Percentiles rank a stretch among this genome's conserved stretches.
Conservation (phyloP, 2,329 filamentous ascomycete species). For the Sclerotinia nivalis region DNA sequence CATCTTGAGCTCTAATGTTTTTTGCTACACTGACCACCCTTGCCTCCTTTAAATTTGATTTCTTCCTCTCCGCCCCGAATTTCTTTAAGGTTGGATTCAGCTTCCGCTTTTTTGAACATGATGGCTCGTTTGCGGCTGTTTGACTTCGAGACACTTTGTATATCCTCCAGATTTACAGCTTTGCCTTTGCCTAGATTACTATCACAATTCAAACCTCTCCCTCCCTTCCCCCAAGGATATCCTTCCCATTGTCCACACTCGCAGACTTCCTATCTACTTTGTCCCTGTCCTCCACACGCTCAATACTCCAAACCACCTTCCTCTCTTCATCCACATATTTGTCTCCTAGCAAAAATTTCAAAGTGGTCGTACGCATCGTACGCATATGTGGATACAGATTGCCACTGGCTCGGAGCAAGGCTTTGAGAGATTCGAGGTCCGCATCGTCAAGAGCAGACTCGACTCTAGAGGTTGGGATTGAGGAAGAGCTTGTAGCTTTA, state of each 20-base stretch:
- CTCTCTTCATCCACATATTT: slow-evolving; percentile 10
- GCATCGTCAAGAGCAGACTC: not conserved
- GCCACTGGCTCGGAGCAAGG: not conserved
- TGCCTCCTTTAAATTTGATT: not conserved
- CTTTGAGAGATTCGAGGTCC: not conserved
- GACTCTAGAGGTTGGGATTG: slow-evolving; percentile 5
- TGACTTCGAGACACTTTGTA: not conserved
- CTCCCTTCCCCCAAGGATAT: not conserved
- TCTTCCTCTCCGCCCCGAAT: not conserved
- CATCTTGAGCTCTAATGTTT: not conserved
- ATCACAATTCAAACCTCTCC: not conserved
- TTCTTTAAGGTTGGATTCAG: not conserved
- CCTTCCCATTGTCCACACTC: not conserved
- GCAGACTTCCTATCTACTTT: not conserved
- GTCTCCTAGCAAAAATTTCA: not conserved
- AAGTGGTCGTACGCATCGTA: not conserved
- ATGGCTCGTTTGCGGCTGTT: not conserved
- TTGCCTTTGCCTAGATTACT: not conserved
- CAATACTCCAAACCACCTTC: not conserved
- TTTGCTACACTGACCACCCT: not conserved
- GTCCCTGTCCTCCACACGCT: not conserved
- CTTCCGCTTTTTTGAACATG: not conserved
- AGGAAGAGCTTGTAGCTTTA: not conserved
- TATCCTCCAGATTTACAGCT: not conserved
- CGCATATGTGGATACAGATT: slow-evolving; percentile 13